Conservation (phyloP, 805 yeast species). For the Naumovozyma dairenensis region DNA sequence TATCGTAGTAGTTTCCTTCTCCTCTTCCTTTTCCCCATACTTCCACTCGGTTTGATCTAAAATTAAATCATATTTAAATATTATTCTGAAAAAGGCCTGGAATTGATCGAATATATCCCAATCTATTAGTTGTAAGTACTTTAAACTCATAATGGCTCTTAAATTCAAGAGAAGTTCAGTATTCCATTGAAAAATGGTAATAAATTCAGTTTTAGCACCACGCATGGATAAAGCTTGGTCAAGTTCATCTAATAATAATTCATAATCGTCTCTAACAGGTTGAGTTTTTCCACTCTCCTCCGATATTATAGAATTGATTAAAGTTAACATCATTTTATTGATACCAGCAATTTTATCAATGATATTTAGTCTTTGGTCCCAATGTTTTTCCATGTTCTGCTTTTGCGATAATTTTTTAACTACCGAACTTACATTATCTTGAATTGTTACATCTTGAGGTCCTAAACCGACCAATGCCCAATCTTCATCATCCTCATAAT, state of each 20-base stretch:
- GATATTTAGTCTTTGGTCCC: slow-evolving; percentile 21
- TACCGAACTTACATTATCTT: slow-evolving; percentile 12
- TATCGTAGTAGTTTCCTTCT: not conserved
- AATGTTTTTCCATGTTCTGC: slow-evolving; percentile 22
- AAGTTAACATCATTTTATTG: slow-evolving; percentile 15
- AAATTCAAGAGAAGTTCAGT: slow-evolving; percentile 20
- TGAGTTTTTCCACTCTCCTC: slow-evolving; percentile 1
- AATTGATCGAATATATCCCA: slow-evolving; percentile 18
- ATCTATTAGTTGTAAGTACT: slow-evolving; percentile 10
- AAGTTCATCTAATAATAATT: slow-evolving; percentile 22
- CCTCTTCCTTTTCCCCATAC: not conserved
- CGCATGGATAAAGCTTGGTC: slow-evolving; percentile 17
- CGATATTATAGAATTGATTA: slow-evolving; percentile 6
- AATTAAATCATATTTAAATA: slow-evolving; percentile 15
- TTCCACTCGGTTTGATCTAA: slow-evolving; percentile 17
- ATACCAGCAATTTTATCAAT: slow-evolving; percentile 18
- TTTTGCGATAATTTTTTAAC: slow-evolving; percentile 23
- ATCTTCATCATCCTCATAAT: slow-evolving; percentile 27
- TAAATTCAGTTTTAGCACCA: slow-evolving; percentile 21
- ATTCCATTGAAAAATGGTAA: slow-evolving; percentile 20
- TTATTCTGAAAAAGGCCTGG: slow-evolving; percentile 14
- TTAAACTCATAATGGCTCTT: slow-evolving; percentile 21
- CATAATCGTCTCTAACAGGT: slow-evolving; percentile 13
- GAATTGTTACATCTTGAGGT: slow-evolving; percentile 22
- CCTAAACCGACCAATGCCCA: slow-evolving; percentile 28